These are phyloP conservation scores for Brassica carinata DNA, from an alignment of 345 rosid species.

Conservation along the genomic window DNA sequence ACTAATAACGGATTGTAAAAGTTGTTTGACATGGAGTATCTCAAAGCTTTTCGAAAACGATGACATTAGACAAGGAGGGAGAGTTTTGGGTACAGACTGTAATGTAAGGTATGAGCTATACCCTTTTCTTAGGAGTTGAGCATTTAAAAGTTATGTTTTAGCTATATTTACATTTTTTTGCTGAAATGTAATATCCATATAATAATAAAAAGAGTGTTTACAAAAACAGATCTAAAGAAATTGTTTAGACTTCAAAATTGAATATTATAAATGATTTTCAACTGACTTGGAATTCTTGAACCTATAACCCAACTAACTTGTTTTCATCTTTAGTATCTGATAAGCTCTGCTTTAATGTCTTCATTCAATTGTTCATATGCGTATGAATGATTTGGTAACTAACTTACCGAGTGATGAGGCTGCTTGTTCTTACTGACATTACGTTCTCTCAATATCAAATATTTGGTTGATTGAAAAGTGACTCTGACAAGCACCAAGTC, in stretches of 20 bases:
- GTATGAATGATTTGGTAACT: neutral
- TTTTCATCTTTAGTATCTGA: neutral
- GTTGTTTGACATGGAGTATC: neutral
- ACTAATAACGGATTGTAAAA: neutral
- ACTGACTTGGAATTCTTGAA: neutral
- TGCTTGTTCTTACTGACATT: neutral
- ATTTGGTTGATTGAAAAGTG: neutral
- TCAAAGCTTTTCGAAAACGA: neutral
- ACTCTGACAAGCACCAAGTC: neutral
- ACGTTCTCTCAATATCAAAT: neutral
- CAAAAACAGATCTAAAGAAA: neutral
- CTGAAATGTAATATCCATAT: neutral
- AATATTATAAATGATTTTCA: neutral
- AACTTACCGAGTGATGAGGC: neutral
- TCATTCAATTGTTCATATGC: too few relatives aligned
- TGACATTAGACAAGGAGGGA: neutral
- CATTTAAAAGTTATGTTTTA: neutral
- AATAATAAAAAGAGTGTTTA: neutral
- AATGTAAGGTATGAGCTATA: neutral
- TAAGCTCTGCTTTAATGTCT: too few relatives aligned
- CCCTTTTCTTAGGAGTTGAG: neutral
- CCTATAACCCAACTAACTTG: neutral
- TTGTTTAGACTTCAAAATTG: neutral
- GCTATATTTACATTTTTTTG: neutral
- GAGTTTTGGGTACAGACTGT: neutral